Base-by-base conservation (phyloP, 1,284 basidiomycete species). In the Cutaneotrichosporon sp. region DNA sequence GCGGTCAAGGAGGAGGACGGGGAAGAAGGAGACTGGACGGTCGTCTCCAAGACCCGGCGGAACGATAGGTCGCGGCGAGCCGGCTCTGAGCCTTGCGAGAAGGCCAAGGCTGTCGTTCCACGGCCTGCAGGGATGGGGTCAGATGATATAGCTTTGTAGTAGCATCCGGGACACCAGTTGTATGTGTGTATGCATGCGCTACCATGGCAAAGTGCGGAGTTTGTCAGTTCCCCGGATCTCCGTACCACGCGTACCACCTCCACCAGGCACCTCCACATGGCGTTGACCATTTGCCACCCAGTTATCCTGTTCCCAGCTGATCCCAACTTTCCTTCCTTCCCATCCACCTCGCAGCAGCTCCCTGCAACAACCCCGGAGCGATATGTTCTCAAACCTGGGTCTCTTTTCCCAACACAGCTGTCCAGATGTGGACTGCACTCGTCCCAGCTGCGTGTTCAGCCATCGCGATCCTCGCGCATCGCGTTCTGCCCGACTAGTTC, bases 331-430 rank as follows among this genome's bases (percentile, higher is more conserved):
- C 4, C 10, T 22, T 25, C 45, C 8, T 47, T 27, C 24, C 45
- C 20, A 47, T 22, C 43, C 4, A 22, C 43, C 38, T 42, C 38
- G 16, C 38, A n/a, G n/a, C n/a, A n/a, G n/a, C 38, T 42, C 7
- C n/a, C 24, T 31, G 16, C 49, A 50, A n/a, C 49, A 27, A 50
- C 24, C 16, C 27, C 18, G 18, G 18, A 6, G 24, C 29, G 20
- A 24, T 31, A 54, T 77, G 75, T 76, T 77, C 67, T 64, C 67
- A 1, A 64, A 59, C 24, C 68, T 77, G 6, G 70, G 72, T 1
- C 62, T 77, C 8, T 68, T 77, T 36, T 24, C 50, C 9, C 34
- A 56, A 2, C 59, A 64, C 9, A 47, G 34, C 52, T 77, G 75
- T 59, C 74, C 75, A 4, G 73, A 74, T 34, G 27, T 55, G 13